Evolutionary conservation across 495 filamentous ascomycete species (phyloP).

Genomic region (Neurospora intermedia): DNA sequence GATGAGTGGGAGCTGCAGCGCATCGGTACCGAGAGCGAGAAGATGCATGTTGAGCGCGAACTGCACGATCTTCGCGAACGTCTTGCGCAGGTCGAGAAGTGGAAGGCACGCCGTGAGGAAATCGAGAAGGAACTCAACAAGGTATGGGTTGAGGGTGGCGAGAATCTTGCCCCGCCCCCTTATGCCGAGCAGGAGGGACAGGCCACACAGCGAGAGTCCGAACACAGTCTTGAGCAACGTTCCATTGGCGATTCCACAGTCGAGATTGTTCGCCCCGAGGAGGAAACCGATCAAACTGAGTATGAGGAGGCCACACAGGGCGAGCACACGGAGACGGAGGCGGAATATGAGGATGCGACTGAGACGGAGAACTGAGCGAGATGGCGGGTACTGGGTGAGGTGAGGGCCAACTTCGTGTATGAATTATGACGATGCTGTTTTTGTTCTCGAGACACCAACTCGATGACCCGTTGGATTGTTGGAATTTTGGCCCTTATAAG

Average conservation of each 20-base stretch:
- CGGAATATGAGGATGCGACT: background rate
- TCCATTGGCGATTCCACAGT: background rate
- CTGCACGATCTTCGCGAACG: constrained; percentile 70
- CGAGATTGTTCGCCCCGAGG: background rate
- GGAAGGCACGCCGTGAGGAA: constrained; percentile 66
- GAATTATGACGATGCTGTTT: background rate
- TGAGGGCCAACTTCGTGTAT: background rate
- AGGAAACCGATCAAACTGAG: background rate
- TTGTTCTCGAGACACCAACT: background rate
- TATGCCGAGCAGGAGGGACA: constrained; percentile 22
- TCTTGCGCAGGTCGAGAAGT: constrained; percentile 69
- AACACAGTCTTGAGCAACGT: background rate
- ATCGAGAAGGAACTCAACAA: constrained; percentile 49
- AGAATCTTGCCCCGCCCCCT: constrained; percentile 29
- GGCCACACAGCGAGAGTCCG: background rate
- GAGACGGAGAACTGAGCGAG: background rate
- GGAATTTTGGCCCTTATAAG: background rate
- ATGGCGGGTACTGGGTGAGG: background rate
- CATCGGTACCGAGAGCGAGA: constrained; percentile 87
- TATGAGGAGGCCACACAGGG: background rate
- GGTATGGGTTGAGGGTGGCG: constrained; percentile 44
- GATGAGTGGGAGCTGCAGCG: constrained; percentile 78
- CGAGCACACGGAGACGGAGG: background rate
- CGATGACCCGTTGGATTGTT: background rate
- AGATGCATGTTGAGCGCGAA: constrained; percentile 82